phyloP scores from a whole-genome alignment of 805 yeast species.

The Candida suzukii region DNA sequence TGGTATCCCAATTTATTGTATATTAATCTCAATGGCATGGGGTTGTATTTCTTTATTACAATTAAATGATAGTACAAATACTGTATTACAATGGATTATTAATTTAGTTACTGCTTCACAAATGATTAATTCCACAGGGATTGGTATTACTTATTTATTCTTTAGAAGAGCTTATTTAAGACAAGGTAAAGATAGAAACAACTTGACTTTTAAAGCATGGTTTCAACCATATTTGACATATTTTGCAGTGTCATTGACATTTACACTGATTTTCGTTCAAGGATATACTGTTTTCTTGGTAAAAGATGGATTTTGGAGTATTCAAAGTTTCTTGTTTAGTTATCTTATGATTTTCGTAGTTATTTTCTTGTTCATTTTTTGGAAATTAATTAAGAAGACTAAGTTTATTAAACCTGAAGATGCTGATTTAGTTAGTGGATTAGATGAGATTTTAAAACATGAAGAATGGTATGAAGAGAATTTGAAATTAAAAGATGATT shows the following conservation, averaged over 20 bases:
- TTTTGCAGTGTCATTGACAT: conserved; percentile 13
- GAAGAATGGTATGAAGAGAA: conserved; percentile 14
- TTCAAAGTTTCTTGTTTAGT: conserved; percentile 30
- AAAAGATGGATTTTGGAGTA: conserved; percentile 29
- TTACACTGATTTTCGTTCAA: conserved; percentile 34
- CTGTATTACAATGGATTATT: conserved; percentile 67
- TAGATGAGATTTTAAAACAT: conserved; percentile 36
- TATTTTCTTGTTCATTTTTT: conserved; percentile 24
- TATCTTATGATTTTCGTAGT: conserved; percentile 35
- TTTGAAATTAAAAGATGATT: neutral
- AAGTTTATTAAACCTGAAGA: conserved; percentile 29
- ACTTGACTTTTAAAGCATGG: conserved; percentile 46
- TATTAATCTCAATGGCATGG: conserved; percentile 48
- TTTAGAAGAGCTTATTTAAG: conserved; percentile 52
- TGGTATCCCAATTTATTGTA: conserved; percentile 72
- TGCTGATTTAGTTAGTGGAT: conserved; percentile 32
- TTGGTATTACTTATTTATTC: conserved; percentile 51
- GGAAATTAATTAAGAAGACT: conserved; percentile 32
- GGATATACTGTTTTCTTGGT: conserved; percentile 35
- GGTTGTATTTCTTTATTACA: conserved; percentile 64
- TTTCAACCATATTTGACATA: conserved; percentile 22
- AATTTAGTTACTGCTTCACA: conserved; percentile 67
- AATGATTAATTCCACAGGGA: conserved; percentile 51
- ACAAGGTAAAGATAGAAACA: conserved; percentile 40
- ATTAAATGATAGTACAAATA: conserved; percentile 48